Evolutionary conservation across 208 protist species (phyloP), one percentile per base, ranked within the genome.

Genomic region (Jaenimonas drosophilae): DNA sequence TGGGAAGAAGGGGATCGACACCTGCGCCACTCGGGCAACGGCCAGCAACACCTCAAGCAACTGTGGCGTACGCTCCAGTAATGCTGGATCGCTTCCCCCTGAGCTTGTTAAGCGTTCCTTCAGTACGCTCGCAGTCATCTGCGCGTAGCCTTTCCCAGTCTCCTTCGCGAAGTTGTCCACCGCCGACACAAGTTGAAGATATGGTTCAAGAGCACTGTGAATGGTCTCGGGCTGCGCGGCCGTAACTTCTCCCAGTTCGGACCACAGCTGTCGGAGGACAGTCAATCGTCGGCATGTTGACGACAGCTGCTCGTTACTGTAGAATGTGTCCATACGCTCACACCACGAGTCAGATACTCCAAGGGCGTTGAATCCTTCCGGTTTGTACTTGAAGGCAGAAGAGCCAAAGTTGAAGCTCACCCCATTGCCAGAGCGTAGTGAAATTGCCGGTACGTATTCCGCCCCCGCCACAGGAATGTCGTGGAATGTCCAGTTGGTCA

Each of bases 371-470:
- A 91, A 96, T 28, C 80, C 82, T 25, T 90, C 83, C 5, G 88
- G 88, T 59, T 93, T 91, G 68, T 72, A 75, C 48, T 78, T 76
- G 42, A 96, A 84, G 20, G 70, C 63, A 11, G 72, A 72, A 6
- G 81, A 85, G 34, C 88, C 88, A 64, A 96, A 94, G 68, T 96
- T 96, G 59, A 94, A 86, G 29, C 56, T 60, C 33, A 92, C 70
- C 3, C 61, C 54, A 60, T 88, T 89, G 12, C 83, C 83, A 14
- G 80, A 65, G 27, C 88, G 69, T n/a, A 96, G 51, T 4, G 88
- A 91, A 30, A 89, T 57, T 16, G 79, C 84, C 23, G 88, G 88
- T 7, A 78, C 74, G 54, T 84, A 94, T 24, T 59, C 47, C 28
- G 45, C 34, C 19, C 38, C 38, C 0, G 46, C 60, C 25, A 39